phyloP scores from a whole-genome alignment of 2,329 filamentous ascomycete genomes.

The Fusarium sulawesiense region DNA sequence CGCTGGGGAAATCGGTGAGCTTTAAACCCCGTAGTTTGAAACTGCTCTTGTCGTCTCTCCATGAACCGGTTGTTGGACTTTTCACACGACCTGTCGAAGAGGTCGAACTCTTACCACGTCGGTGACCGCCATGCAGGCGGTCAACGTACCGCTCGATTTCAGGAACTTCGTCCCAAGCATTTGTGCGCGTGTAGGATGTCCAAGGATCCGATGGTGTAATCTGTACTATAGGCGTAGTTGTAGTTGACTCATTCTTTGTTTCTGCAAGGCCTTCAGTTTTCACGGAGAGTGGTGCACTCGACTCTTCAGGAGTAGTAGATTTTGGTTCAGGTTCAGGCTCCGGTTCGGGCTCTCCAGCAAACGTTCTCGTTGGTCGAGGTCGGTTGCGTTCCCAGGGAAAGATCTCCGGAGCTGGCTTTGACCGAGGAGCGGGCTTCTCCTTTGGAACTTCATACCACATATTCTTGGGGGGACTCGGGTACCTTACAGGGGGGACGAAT shows the following conservation, averaged over 20 bases:
- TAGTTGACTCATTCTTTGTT: constrained; percentile 55
- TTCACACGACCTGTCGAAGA: constrained; percentile 33
- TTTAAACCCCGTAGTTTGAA: constrained; percentile 61
- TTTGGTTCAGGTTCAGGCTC: constrained; percentile 9
- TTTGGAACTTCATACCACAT: constrained; percentile 90
- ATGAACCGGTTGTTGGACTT: constrained; percentile 28
- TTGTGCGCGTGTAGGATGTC: constrained; percentile 78
- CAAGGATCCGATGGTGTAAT: constrained; percentile 69
- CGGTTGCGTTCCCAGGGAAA: constrained; percentile 90
- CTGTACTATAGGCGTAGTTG: constrained; percentile 62
- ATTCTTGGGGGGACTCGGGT: constrained; percentile 84
- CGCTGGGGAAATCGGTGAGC: constrained; percentile 88
- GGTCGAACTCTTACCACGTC: constrained; percentile 52
- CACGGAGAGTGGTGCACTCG: constrained; percentile 14
- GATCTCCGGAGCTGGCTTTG: constrained; percentile 72
- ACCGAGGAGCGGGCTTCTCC: constrained; percentile 64
- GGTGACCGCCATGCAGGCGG: constrained; percentile 74
- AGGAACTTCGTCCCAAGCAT: constrained; percentile 93
- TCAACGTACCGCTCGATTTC: constrained; percentile 91
- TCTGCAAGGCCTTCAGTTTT: constrained; percentile 46
- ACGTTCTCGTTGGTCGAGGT: constrained; percentile 72
- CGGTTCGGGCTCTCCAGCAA: constrained; percentile 52
- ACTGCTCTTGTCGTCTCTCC: constrained; percentile 22
- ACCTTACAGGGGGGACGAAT: constrained; percentile 80
- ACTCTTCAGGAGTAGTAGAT: neutral